A percentile compares a stretch with the other conserved stretches of the same genome.
phyloP scores from a whole-genome alignment of 108 stramenopile genomes.

The Skeletonema potamos region DNA sequence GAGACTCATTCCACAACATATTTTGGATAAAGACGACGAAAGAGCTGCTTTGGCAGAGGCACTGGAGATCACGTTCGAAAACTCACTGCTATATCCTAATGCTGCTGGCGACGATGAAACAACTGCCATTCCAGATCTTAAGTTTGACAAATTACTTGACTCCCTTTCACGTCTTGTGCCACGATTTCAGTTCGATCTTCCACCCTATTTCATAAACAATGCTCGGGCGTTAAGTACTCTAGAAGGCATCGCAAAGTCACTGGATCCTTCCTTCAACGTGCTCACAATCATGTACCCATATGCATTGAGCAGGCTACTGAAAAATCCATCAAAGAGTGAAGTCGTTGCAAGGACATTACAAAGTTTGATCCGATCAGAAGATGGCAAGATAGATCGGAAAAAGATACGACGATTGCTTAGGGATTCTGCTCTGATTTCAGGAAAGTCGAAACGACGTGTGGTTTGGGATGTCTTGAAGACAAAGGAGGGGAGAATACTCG shows the following conservation, averaged over 20 bases:
- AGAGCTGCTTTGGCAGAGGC: conserved; percentile 49
- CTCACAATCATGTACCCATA: conserved; percentile 71
- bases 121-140: conserved; percentile 60
- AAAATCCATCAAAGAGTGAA: conserved; percentile 56
- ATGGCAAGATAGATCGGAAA: conserved; percentile 41
- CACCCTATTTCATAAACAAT: conserved; percentile 82
- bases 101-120: neutral
- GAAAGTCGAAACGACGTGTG: conserved; percentile 54
- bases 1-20: conserved; percentile 57
- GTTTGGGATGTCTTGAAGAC: conserved; percentile 58
- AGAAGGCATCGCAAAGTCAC: conserved; percentile 72
- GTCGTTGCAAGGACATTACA: conserved; percentile 63
- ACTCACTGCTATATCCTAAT: conserved; percentile 49
- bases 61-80: conserved; percentile 47
- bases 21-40: conserved; percentile 55
- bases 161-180: conserved; percentile 65
- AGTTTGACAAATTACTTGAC: conserved; percentile 75
- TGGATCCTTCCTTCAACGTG: conserved; percentile 74
- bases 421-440: conserved; percentile 60
- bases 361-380: conserved; percentile 47
- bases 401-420: conserved; percentile 49
- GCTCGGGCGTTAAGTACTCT: conserved; percentile 65
- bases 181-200: conserved; percentile 71
- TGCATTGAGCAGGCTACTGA: conserved; percentile 53
- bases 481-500: conserved; percentile 47